Base-by-base conservation (phyloP, 352 stramenopile species). In the Globisporangium takayamanum region DNA sequence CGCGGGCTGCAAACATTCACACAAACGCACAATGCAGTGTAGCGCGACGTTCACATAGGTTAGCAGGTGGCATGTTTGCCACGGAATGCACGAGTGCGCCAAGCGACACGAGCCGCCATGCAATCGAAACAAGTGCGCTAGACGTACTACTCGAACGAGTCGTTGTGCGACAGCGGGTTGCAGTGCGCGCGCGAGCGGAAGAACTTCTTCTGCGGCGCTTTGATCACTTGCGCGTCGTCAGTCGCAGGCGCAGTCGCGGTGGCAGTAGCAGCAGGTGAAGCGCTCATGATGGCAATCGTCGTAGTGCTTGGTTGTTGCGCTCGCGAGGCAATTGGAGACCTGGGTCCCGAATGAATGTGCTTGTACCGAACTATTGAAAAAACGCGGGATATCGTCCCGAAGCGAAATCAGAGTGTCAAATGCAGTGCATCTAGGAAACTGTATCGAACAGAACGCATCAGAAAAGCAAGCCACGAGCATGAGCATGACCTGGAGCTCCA, bases 151-250 rank as follows among this genome's bases (percentile, higher is more conserved):
- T 95, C 76, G 61, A 98, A 98, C 50, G 81, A 86, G 74, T 99
- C 93, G 76, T 98, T 99, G 74, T 98, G 92, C 22, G 89, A 97
- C 36, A 99, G 75, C 36, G 96, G 96, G 73, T 99, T 99, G 76
- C 92, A 98, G 72, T 99, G 96, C 20, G 96, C 96, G 37, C 96
- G 86, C 70, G 87, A 94, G 45, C 96, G 88, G 73, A 98, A 99
- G 70, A 97, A 98, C 71, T 97, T 98, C 75, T 99, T 99, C 78
- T 98, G 85, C 50, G 89, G 88, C 55, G 74, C 67, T 60, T 80
- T 88, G 53, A 53, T 59, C 45, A 71, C 52, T 55, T 65, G 53
- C 58, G 68, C 73, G 51, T 64, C 66, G 51, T 57, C 53, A 37
- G 28, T 50, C 36, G 70, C 66, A 42, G 58, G 25, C 20, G 37